Conservation (phyloP, 495 filamentous ascomycete species). For the Penicillium fimorum region DNA sequence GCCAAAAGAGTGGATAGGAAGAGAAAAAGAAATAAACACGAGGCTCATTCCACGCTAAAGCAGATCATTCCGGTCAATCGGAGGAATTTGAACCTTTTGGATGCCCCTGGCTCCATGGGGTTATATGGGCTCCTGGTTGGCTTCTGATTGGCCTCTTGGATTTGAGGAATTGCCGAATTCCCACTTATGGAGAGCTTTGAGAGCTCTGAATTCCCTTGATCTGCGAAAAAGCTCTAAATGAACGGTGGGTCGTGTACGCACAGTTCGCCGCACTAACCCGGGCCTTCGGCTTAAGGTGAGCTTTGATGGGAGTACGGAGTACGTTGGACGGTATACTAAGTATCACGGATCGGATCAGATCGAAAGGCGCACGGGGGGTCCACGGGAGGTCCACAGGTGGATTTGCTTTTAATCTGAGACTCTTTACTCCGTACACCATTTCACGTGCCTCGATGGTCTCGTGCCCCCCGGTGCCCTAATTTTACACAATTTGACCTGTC, state of each 20-base stretch:
- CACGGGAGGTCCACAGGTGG: not conserved
- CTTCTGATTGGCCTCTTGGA: not conserved
- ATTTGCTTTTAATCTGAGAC: not conserved
- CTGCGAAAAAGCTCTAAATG: constrained; percentile 4
- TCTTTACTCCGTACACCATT: not conserved
- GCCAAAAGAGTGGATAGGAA: constrained; percentile 10
- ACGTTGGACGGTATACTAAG: not conserved
- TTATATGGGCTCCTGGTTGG: not conserved
- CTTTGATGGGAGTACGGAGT: not conserved
- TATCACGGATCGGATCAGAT: not conserved
- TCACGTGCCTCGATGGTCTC: not conserved
- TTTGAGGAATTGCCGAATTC: not conserved
- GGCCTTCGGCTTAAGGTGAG: not conserved
- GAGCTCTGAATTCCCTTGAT: not conserved
- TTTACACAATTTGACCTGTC: not conserved
- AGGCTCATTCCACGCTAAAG: constrained; percentile 23
- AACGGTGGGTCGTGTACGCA: constrained; percentile 10
- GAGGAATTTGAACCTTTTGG: constrained; percentile 11
- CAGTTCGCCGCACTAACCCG: constrained; percentile 5
- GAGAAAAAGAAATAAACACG: constrained; percentile 4
- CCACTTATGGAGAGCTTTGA: not conserved
- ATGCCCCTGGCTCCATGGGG: not conserved
- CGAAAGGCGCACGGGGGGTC: not conserved
- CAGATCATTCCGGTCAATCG: constrained; percentile 29
- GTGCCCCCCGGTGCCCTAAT: not conserved